These are phyloP conservation scores for Malassezia japonica DNA, from an alignment of 1,284 basidiomycete species.

Conservation along the genomic window DNA sequence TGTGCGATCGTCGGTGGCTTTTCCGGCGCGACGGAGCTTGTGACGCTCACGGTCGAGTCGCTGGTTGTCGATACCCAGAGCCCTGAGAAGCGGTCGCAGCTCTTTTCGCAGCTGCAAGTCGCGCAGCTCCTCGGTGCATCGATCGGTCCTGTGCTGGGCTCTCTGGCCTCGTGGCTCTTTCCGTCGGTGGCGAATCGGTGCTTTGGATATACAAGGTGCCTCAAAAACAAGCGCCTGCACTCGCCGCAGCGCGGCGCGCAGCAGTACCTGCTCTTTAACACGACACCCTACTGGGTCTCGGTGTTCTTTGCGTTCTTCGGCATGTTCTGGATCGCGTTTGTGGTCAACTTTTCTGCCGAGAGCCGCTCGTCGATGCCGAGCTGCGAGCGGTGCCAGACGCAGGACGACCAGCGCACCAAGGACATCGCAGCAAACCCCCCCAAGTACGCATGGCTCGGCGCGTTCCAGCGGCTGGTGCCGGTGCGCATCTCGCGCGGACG, in stretches of 20 bases:
- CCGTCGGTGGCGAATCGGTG: slow-evolving; percentile 7
- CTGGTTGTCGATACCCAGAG: slow-evolving; percentile 7
- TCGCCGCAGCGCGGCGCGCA: not conserved
- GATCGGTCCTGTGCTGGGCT: slow-evolving; percentile 11
- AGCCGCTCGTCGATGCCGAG: not conserved
- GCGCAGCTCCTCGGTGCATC: slow-evolving; percentile 14
- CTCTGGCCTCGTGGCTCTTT: not conserved
- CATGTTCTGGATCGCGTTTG: not conserved
- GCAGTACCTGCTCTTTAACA: slow-evolving; percentile 12
- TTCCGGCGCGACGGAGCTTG: slow-evolving; percentile 10
- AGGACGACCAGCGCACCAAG: not conserved
- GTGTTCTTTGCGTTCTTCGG: slow-evolving; percentile 6
- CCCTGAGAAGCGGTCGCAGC: slow-evolving; percentile 8
- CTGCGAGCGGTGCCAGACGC: not conserved
- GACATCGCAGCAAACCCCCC: not conserved
- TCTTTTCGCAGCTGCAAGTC: slow-evolving; percentile 9
- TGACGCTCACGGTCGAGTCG: slow-evolving; percentile 10
- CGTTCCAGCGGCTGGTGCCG: slow-evolving; percentile 15
- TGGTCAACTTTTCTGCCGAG: not conserved
- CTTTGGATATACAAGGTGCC: slow-evolving; percentile 3
- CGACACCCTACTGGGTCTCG: slow-evolving; percentile 14
- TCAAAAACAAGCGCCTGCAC: not conserved
- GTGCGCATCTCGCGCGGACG: not conserved
- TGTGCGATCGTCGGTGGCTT: slow-evolving; percentile 13
- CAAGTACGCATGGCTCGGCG: slow-evolving; percentile 14